These are phyloP conservation scores for Casaregolazyma suthepensis DNA, from an alignment of 1,139 yeast species.

Conservation along the genomic window DNA sequence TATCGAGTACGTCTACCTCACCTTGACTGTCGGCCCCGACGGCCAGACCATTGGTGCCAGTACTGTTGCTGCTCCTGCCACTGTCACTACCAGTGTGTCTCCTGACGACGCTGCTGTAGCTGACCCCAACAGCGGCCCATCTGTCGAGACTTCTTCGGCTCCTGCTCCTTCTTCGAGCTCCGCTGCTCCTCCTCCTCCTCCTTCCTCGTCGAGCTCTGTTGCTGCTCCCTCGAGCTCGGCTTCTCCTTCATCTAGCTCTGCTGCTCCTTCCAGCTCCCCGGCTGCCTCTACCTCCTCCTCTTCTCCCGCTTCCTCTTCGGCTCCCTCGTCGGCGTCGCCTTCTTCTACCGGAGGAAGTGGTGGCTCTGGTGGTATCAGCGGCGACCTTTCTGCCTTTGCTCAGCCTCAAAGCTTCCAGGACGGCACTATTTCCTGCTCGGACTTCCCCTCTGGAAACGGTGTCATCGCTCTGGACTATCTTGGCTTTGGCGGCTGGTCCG, in stretches of 20 bases:
- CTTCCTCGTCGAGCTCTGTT: conserved; percentile 20
- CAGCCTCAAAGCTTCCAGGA: conserved; percentile 65
- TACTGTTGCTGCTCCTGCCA: conserved; percentile 16
- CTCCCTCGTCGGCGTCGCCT: conserved; percentile 29
- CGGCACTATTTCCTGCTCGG: conserved; percentile 68
- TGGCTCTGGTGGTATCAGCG: conserved; percentile 40
- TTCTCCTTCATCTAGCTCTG: conserved; percentile 17
- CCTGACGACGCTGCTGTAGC: conserved; percentile 15
- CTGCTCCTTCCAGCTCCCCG: conserved; percentile 13
- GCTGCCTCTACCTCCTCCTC: conserved; percentile 21
- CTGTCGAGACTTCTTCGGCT: conserved; percentile 21
- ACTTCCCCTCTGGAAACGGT: conserved; percentile 89
- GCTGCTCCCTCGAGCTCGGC: conserved; percentile 21
- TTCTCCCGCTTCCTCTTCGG: conserved; percentile 23
- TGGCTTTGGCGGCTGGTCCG: conserved; percentile 88
- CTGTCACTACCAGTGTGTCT: conserved; percentile 12
- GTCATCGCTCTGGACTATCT: conserved; percentile 78
- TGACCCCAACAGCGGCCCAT: conserved; percentile 26
- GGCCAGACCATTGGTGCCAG: conserved; percentile 44
- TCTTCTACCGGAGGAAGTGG: conserved; percentile 30
- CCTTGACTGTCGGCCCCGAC: conserved; percentile 63
- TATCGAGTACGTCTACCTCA: conserved; percentile 73
- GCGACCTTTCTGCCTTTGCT: conserved; percentile 51
- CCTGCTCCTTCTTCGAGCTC: conserved; percentile 25
- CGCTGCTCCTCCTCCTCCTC: conserved; percentile 14